A percentile compares a stretch with the other conserved stretches of the same genome.
Evolutionary conservation across 441 rosid species (phyloP).

Genomic region (Populus trichocarpa): DNA sequence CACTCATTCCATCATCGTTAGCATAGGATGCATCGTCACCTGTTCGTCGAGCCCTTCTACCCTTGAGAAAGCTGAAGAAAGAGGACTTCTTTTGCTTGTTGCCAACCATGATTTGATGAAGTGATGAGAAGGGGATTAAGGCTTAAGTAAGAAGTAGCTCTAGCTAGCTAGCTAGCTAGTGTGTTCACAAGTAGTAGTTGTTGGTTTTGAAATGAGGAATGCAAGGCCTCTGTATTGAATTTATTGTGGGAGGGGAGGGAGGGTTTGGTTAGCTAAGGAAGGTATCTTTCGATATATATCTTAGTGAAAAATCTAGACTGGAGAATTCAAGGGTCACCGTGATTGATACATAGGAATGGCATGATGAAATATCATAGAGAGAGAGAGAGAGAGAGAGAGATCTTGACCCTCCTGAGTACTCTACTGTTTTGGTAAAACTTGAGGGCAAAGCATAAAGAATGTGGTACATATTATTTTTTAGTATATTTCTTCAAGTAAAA

Average conservation of each 20-base stretch:
- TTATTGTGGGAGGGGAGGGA: neutral
- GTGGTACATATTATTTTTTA: no score
- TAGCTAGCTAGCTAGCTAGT: no score
- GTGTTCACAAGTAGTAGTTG: no score
- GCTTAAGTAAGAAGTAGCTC: neutral
- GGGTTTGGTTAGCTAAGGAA: neutral
- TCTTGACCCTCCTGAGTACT: no score
- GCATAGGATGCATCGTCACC: slow-evolving; percentile 8
- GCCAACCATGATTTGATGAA: slow-evolving; percentile 33
- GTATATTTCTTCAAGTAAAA: no score
- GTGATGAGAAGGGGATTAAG: neutral
- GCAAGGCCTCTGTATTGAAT: neutral
- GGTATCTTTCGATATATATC: no score
- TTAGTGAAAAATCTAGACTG: slow-evolving; percentile 16
- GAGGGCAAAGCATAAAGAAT: no score
- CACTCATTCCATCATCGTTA: slow-evolving; percentile 28
- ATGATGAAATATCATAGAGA: neutral
- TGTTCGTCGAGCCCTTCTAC: slow-evolving; percentile 30
- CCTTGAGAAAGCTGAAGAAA: slow-evolving; percentile 39
- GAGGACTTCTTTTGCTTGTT: slow-evolving; percentile 38
- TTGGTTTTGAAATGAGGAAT: neutral
- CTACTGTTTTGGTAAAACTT: no score
- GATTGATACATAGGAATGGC: neutral
- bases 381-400: no score
- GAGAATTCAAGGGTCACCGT: neutral